Evolutionary conservation across 139 green algal species (phyloP).

Genomic region (Chlorella sp.): DNA sequence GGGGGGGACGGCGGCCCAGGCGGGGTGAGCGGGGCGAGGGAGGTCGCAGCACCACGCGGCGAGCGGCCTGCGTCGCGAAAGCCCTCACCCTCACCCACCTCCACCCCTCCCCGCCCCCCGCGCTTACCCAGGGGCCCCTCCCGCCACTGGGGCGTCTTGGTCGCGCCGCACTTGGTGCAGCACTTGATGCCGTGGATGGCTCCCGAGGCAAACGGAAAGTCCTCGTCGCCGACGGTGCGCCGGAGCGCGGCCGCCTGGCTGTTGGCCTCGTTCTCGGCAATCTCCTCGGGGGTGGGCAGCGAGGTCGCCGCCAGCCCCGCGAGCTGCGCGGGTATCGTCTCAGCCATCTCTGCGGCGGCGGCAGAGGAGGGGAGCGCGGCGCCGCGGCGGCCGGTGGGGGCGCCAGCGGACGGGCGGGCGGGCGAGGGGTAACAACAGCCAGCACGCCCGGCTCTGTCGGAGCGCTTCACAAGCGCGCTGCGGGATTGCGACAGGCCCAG

Average conservation of each 20-base stretch:
- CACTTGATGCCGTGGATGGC: slow-evolving; percentile 40
- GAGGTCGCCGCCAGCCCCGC: no score
- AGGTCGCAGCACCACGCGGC: background rate
- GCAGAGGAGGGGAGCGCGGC: no score
- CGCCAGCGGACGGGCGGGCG: no score
- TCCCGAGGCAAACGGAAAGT: slow-evolving; percentile 23
- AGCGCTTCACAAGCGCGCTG: no score
- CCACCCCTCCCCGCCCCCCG: background rate
- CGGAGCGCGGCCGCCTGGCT: no score
- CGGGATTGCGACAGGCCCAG: no score
- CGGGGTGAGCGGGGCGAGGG: background rate
- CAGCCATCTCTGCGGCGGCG: slow-evolving; percentile 35
- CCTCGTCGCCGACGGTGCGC: slow-evolving; percentile 18
- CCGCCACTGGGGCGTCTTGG: slow-evolving; percentile 61
- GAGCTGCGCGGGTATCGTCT: no score
- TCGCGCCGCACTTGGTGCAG: slow-evolving; percentile 58
- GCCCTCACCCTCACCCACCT: background rate
- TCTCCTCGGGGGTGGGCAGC: slow-evolving; percentile 1
- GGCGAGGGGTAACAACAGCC: no score
- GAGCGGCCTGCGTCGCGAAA: background rate
- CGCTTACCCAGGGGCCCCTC: slow-evolving; percentile 55
- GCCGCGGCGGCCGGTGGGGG: no score
- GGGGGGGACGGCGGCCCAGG: no score
- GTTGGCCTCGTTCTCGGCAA: background rate
- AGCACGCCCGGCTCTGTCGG: no score